Percentiles rank a stretch among this genome's conserved stretches.
Conservation (phyloP, 345 rosid genomes). For the Gossypioides kirkii region DNA sequence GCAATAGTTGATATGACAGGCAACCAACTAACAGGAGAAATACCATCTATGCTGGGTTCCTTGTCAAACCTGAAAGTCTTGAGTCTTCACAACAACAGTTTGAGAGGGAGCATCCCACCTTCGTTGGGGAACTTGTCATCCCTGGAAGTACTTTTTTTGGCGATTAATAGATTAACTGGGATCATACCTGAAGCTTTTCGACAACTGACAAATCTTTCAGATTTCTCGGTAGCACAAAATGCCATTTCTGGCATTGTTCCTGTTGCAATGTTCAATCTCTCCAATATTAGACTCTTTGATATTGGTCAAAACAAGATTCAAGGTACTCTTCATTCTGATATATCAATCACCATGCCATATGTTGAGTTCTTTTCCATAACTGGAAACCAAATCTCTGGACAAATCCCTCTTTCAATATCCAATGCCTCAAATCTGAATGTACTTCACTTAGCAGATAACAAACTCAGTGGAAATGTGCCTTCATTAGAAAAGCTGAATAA, state of each 20-base stretch:
- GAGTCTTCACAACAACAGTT: not conserved
- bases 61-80: not conserved
- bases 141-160: not conserved
- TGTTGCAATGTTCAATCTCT: constrained; percentile 17
- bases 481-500: not conserved
- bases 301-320: not conserved
- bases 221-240: not conserved
- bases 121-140: too few species aligned
- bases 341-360: constrained; percentile 15
- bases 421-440: not conserved
- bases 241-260: constrained; percentile 14
- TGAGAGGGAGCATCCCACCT: too few species aligned
- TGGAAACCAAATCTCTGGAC: not conserved
- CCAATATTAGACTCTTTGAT: not conserved
- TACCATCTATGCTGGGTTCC: constrained; percentile 2
- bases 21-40: constrained; percentile 2
- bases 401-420: constrained; percentile 1
- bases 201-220: not conserved
- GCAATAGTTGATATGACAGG: too few species aligned
- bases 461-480: constrained; percentile 1
- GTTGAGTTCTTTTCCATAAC: not conserved
- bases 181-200: constrained; percentile 9
- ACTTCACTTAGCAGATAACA: not conserved
- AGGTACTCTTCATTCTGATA: constrained; percentile 12
- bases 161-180: not conserved